Percentiles rank a stretch among this genome's conserved stretches.
Conservation (phyloP, 768 basidiomycete genomes). For the Pleurotus eryngii region DNA sequence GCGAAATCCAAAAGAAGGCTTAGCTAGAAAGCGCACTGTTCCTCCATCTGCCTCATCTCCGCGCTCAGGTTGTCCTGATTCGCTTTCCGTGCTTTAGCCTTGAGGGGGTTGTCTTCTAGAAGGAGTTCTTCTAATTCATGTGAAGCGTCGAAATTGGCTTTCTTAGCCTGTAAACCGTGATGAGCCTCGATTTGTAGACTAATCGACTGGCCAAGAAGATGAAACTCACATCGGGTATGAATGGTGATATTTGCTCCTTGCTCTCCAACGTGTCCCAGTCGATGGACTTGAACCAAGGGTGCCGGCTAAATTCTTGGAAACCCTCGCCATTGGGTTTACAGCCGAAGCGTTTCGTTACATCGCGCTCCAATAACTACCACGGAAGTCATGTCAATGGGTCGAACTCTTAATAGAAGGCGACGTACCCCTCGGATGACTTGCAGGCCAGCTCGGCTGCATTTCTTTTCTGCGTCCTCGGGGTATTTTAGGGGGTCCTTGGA, state of each 20-base stretch:
- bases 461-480: conserved; percentile 85
- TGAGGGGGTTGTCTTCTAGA: conserved; percentile 94
- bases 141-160: conserved; percentile 98
- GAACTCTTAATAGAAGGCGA: conserved; percentile 11
- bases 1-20: conserved; percentile 8
- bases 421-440: conserved; percentile 78
- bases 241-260: conserved; percentile 75
- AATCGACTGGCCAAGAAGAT: conserved; percentile 4
- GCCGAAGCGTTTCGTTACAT: conserved; percentile 75
- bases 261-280: conserved; percentile 86
- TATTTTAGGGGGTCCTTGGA: conserved; percentile 82
- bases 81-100: conserved; percentile 88
- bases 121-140: conserved; percentile 96
- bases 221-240: conserved; percentile 78
- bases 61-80: conserved; percentile 85
- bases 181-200: conserved; percentile 9
- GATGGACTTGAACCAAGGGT: conserved; percentile 85
- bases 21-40: conserved; percentile 61
- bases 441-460: conserved; percentile 74
- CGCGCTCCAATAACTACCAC: conserved; percentile 80
- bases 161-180: conserved; percentile 83
- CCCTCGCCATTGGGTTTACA: conserved; percentile 80
- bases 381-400: neutral
- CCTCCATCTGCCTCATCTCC: conserved; percentile 98
- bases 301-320: conserved; percentile 70